Percentiles rank a stretch among this genome's conserved stretches.
Evolutionary conservation across 768 basidiomycete genomes (phyloP).

Genomic region (Auricularia sp.): DNA sequence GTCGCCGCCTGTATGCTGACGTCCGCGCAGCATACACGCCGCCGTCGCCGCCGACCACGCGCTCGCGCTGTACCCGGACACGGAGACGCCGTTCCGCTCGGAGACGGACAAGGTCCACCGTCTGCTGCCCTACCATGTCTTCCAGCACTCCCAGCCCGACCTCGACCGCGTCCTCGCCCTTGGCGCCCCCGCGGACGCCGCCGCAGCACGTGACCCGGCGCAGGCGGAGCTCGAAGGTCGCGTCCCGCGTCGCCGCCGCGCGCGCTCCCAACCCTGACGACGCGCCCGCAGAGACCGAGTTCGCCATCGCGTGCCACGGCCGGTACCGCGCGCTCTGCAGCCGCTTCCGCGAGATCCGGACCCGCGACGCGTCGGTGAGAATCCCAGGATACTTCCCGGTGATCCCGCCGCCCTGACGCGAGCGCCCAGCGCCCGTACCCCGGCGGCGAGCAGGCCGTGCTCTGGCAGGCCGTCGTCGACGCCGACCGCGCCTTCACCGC

Average conservation of each 20-base stretch:
- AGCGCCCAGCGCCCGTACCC: constrained; percentile 44
- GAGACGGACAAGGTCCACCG: constrained; percentile 54
- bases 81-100: constrained; percentile 58
- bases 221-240: constrained; percentile 45
- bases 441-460: constrained; percentile 50
- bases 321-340: constrained; percentile 45
- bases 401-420: neutral
- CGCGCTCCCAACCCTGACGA: neutral
- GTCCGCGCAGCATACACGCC: constrained; percentile 35
- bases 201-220: constrained; percentile 30
- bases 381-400: neutral
- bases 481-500: constrained; percentile 54
- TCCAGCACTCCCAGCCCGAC: constrained; percentile 65
- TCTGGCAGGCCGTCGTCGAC: constrained; percentile 57
- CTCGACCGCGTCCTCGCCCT: constrained; percentile 24
- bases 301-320: constrained; percentile 56
- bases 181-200: constrained; percentile 58
- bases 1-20: neutral
- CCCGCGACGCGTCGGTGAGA: constrained; percentile 42
- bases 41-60: constrained; percentile 55
- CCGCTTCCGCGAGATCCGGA: constrained; percentile 47
- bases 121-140: constrained; percentile 71
- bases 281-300: constrained; percentile 45
- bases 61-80: constrained; percentile 50
- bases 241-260: neutral